Percentiles rank a stretch among this genome's conserved stretches.
These are phyloP conservation scores for Pistacia atlantica DNA, from an alignment of 345 rosid species.

Conservation along the genomic window DNA sequence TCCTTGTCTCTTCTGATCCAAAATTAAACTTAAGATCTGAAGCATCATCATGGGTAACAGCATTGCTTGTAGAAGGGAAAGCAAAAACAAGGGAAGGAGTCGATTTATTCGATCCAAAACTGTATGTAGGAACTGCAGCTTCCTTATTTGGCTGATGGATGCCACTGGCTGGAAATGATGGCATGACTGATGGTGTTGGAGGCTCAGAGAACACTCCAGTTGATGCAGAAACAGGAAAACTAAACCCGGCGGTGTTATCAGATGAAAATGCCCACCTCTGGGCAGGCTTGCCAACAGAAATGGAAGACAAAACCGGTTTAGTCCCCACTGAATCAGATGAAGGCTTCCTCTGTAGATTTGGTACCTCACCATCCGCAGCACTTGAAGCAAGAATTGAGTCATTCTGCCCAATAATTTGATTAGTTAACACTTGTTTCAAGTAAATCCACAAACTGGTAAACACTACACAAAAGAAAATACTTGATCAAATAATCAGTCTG, in stretches of 20 bases:
- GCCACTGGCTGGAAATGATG: constrained; percentile 34
- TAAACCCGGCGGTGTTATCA: constrained; percentile 54
- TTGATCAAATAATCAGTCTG: neutral
- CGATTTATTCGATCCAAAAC: constrained; percentile 51
- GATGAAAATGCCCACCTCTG: constrained; percentile 54
- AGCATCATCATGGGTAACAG: constrained; percentile 33
- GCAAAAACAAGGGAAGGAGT: constrained; percentile 53
- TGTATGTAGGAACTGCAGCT: constrained; percentile 51
- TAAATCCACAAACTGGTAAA: neutral
- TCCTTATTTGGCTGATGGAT: constrained; percentile 40
- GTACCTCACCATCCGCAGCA: constrained; percentile 31
- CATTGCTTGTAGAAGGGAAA: constrained; percentile 63
- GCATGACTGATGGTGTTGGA: constrained; percentile 79
- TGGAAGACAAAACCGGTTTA: constrained; percentile 59
- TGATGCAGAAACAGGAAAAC: constrained; percentile 68
- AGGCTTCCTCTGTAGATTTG: constrained; percentile 44
- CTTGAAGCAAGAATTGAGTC: constrained; percentile 28
- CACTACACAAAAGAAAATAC: neutral
- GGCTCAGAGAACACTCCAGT: constrained; percentile 66
- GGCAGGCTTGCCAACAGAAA: constrained; percentile 55
- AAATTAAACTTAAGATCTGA: constrained; percentile 64
- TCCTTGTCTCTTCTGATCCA: constrained; percentile 59
- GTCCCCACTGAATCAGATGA: constrained; percentile 45
- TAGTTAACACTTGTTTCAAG: constrained; percentile 19
- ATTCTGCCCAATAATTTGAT: constrained; percentile 39